Conservation (phyloP, 768 basidiomycete species). For the Termitomyces eurrhizus region DNA sequence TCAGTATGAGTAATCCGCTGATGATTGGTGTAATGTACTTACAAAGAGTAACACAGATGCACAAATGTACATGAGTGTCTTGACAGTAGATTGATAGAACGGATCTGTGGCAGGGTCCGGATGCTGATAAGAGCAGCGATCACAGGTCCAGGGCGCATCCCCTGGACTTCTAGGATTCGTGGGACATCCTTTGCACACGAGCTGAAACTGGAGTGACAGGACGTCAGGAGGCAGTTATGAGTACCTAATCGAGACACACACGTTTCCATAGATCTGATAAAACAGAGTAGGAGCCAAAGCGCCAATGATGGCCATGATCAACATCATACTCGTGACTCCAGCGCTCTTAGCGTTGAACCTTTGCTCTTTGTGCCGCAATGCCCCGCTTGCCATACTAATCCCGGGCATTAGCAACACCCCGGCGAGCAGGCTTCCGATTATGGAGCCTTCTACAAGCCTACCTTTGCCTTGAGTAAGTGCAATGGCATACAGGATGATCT, state of each 20-base stretch:
- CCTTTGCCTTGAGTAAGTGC: conserved; percentile 91
- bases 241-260: conserved; percentile 39
- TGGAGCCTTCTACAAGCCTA: conserved; percentile 92
- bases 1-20: neutral
- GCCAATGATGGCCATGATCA: conserved; percentile 99
- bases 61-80: conserved; percentile 94
- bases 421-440: conserved; percentile 91
- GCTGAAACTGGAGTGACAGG: conserved; percentile 63
- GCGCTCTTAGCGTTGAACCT: conserved; percentile 99
- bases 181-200: conserved; percentile 82
- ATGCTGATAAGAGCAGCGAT: conserved; percentile 92
- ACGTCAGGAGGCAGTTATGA: conserved; percentile 1
- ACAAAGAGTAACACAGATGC: conserved; percentile 88
- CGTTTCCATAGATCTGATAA: conserved; percentile 97
- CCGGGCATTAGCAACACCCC: conserved; percentile 98
- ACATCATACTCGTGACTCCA: conserved; percentile 97
- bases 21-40: conserved; percentile 27
- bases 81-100: conserved; percentile 95
- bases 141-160: conserved; percentile 74
- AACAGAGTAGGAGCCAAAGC: conserved; percentile 93
- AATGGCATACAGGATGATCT: conserved; percentile 90
- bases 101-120: conserved; percentile 91
- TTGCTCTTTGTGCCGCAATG: conserved; percentile 88
- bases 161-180: conserved; percentile 30
- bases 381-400: conserved; percentile 90